A percentile compares a stretch with the other conserved stretches of the same genome.
Conservation (phyloP, 1,284 basidiomycete genomes). For the Kwoniella shivajii region DNA sequence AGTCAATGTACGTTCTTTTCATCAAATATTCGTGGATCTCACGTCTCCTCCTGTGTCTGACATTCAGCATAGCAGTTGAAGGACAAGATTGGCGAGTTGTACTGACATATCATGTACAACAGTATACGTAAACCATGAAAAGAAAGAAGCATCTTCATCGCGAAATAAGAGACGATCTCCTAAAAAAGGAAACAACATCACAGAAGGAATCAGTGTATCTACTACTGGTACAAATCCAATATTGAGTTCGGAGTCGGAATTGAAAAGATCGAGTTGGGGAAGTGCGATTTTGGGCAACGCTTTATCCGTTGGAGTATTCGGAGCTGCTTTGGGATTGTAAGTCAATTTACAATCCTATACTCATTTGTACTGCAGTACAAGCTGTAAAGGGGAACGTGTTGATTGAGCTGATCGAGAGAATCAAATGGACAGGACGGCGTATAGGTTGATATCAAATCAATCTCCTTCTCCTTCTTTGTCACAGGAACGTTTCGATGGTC, state of each 20-base stretch:
- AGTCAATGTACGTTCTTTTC: conserved; percentile 5
- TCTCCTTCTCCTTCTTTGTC: not conserved
- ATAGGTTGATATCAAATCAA: conserved; percentile 24
- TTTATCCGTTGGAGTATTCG: conserved; percentile 33
- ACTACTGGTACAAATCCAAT: not conserved
- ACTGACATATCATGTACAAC: not conserved
- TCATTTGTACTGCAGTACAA: no score
- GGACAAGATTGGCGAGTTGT: no score
- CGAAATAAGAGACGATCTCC: not conserved
- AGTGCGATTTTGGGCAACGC: conserved; percentile 26
- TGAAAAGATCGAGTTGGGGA: conserved; percentile 26
- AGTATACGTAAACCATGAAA: conserved; percentile 17
- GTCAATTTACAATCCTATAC: conserved; percentile 2
- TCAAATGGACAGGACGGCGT: conserved; percentile 38
- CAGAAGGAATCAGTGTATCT: not conserved
- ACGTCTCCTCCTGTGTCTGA: no score
- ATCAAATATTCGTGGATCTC: not conserved
- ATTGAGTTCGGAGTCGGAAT: not conserved
- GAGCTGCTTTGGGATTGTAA: conserved; percentile 41
- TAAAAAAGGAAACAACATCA: not conserved
- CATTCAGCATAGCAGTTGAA: no score
- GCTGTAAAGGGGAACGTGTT: not conserved
- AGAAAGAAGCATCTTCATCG: not conserved
- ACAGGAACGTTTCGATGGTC: not conserved
- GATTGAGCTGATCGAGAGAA: not conserved